Conservation (phyloP, 2,329 filamentous ascomycete species). For the Monosporascus cannonballus region DNA sequence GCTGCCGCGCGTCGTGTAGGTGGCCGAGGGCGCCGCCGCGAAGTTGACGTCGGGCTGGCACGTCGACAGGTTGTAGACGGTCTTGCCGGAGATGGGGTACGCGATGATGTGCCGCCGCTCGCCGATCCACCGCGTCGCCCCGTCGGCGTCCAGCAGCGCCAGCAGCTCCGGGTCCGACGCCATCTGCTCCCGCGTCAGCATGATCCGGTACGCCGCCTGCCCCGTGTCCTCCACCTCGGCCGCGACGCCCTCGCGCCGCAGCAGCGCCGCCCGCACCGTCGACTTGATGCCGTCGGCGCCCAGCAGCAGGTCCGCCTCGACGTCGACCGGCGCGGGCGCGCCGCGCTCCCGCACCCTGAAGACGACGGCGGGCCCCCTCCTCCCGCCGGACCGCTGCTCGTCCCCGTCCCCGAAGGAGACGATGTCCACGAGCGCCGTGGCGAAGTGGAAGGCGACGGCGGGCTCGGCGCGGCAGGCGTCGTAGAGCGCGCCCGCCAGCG, state of each 20-base stretch:
- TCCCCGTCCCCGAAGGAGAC: constrained; percentile 53
- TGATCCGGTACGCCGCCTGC: constrained; percentile 74
- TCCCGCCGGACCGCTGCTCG: not conserved
- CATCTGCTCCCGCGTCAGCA: constrained; percentile 65
- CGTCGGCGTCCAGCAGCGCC: constrained; percentile 59
- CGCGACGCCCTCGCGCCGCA: constrained; percentile 43
- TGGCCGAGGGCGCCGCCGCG: constrained; percentile 49
- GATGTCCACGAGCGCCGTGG: constrained; percentile 48
- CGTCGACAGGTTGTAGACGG: constrained; percentile 59
- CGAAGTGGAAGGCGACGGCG: constrained; percentile 64
- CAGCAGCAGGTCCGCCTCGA: constrained; percentile 48
- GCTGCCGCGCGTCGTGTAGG: constrained; percentile 57
- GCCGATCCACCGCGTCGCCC: constrained; percentile 70
- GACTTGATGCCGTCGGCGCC: constrained; percentile 53
- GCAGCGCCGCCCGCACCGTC: constrained; percentile 43
- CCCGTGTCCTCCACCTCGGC: constrained; percentile 61
- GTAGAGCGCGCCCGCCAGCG: constrained; percentile 63
- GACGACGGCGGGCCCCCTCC: constrained; percentile 33
- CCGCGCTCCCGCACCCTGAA: constrained; percentile 55
- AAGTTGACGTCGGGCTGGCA: constrained; percentile 57
- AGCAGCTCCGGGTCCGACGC: constrained; percentile 59
- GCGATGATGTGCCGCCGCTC: constrained; percentile 71
- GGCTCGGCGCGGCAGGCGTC: constrained; percentile 60
- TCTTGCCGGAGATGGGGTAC: constrained; percentile 64
- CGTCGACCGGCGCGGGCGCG: constrained; percentile 41